phyloP scores from a whole-genome alignment of 306 rosid genomes.

The Rosa persica region DNA sequence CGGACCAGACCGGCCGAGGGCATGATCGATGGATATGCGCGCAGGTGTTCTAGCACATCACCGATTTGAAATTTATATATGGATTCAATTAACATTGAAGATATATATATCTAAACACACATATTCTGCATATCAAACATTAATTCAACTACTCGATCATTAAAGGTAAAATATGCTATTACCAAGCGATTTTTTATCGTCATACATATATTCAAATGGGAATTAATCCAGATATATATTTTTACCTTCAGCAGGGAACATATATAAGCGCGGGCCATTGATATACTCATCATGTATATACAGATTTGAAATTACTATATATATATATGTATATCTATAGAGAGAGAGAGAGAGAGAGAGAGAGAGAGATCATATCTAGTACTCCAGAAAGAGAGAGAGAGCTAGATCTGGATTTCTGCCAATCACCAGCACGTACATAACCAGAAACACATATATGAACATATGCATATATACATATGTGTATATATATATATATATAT shows the following conservation, averaged over 20 bases:
- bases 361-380: background rate
- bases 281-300: background rate
- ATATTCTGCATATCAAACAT: background rate
- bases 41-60: slow-evolving; percentile 2
- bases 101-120: too few species aligned
- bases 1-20: background rate
- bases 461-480: background rate
- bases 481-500: background rate
- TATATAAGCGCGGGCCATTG: background rate
- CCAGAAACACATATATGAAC: background rate
- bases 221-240: background rate
- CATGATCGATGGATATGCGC: background rate
- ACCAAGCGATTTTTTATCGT: too few species aligned
- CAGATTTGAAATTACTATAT: background rate
- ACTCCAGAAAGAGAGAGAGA: background rate
- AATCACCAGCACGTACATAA: background rate
- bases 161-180: too few species aligned
- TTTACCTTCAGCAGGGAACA: background rate
- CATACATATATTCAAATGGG: background rate
- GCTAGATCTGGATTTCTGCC: background rate
- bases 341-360: background rate
- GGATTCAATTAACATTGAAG: too few species aligned
- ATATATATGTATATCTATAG: too few species aligned
- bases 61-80: background rate
- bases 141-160: background rate